These are phyloP conservation scores for Citrus medica DNA, from an alignment of 345 rosid species.

Conservation along the genomic window DNA sequence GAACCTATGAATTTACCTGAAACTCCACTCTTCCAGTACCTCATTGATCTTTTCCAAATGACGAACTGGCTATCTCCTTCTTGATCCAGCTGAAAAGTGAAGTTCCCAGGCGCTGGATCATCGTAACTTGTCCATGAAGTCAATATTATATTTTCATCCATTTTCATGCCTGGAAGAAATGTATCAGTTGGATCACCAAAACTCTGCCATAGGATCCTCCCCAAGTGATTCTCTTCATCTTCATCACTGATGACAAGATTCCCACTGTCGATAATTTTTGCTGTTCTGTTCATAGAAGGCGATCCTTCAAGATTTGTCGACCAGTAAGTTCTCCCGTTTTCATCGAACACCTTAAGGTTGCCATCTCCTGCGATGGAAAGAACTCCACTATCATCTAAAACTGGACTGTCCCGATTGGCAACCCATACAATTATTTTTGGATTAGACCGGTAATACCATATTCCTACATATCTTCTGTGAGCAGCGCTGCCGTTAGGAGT, in stretches of 20 bases:
- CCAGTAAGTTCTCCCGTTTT: slow-evolving; percentile 27
- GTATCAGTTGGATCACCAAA: slow-evolving; percentile 53
- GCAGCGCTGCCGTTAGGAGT: slow-evolving; percentile 31
- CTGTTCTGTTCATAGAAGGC: neutral
- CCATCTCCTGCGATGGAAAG: slow-evolving; percentile 26
- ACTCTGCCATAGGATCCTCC: slow-evolving; percentile 36
- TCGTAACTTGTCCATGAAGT: slow-evolving; percentile 50
- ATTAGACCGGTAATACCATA: slow-evolving; percentile 32
- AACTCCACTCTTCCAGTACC: slow-evolving; percentile 48
- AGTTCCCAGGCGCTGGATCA: slow-evolving; percentile 65
- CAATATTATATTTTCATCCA: slow-evolving; percentile 29
- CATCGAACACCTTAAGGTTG: slow-evolving; percentile 26
- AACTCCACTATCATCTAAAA: slow-evolving; percentile 4
- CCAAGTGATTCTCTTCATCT: slow-evolving; percentile 1
- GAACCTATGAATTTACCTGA: slow-evolving; percentile 31
- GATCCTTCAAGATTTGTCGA: slow-evolving; percentile 9
- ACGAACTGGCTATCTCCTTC: slow-evolving; percentile 34
- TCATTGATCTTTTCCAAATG: slow-evolving; percentile 30
- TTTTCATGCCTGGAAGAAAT: slow-evolving; percentile 58
- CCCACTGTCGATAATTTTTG: slow-evolving; percentile 35
- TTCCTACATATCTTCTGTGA: slow-evolving; percentile 36
- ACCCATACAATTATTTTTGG: slow-evolving; percentile 42
- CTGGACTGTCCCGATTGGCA: slow-evolving; percentile 38
- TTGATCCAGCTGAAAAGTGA: slow-evolving; percentile 39
- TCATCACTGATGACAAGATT: slow-evolving; percentile 36